Conservation (phyloP, 2,329 filamentous ascomycete species). For the Phyllosticta citrichinensis region DNA sequence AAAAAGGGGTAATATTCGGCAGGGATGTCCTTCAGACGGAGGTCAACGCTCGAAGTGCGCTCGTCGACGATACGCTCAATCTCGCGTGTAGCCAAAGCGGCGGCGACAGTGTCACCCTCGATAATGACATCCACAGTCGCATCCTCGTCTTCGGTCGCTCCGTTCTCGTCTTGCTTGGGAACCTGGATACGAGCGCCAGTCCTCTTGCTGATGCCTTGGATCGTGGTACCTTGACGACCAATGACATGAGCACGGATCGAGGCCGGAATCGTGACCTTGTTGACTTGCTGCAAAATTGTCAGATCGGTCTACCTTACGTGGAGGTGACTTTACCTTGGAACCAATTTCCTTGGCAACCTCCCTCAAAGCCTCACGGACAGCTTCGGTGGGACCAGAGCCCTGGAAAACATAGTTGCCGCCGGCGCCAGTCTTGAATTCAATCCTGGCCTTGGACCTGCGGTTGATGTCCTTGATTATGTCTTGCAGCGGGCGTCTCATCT, state of each 20-base stretch:
- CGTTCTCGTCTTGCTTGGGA: constrained; percentile 63
- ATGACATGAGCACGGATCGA: constrained; percentile 85
- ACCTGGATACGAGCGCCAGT: constrained; percentile 87
- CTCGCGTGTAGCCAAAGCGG: constrained; percentile 70
- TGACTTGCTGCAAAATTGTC: constrained; percentile 42
- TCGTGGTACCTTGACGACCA: constrained; percentile 79
- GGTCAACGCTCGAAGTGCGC: constrained; percentile 69
- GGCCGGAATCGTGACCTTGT: constrained; percentile 70
- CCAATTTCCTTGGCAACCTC: constrained; percentile 84
- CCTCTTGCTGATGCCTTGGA: constrained; percentile 80
- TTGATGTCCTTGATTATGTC: constrained; percentile 90
- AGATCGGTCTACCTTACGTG: neutral
- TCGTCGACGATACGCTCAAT: constrained; percentile 85
- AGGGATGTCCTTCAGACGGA: constrained; percentile 74
- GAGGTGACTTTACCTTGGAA: constrained; percentile 55
- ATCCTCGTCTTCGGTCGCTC: constrained; percentile 65
- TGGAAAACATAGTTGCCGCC: constrained; percentile 71
- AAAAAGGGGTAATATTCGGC: constrained; percentile 95
- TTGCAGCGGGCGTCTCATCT: constrained; percentile 74
- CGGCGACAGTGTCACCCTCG: constrained; percentile 83
- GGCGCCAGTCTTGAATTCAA: constrained; percentile 65
- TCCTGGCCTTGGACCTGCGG: constrained; percentile 75
- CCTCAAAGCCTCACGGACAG: constrained; percentile 78
- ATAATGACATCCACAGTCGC: constrained; percentile 75
- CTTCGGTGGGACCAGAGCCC: constrained; percentile 71